phyloP scores from a whole-genome alignment of 129 eudicot genomes.

The Calendula officinalis region DNA sequence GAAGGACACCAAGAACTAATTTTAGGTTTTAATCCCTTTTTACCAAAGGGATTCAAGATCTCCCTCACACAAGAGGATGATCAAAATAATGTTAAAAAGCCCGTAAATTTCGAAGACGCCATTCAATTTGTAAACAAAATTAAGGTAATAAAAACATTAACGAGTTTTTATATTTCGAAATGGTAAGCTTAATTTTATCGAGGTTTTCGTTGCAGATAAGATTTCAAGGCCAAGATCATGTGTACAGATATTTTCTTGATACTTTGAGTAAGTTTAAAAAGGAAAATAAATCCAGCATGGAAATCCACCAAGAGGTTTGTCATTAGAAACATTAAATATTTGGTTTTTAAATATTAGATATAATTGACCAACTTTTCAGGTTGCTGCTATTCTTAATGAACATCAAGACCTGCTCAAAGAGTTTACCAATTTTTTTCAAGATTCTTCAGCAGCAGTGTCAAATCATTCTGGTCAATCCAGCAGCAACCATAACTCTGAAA shows the following conservation, averaged over 20 bases:
- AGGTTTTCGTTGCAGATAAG: conserved; percentile 55
- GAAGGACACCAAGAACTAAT: conserved; percentile 71
- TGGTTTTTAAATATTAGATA: neutral
- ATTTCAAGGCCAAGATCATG: conserved; percentile 88
- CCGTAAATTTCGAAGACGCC: conserved; percentile 67
- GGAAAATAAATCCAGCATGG: conserved; percentile 59
- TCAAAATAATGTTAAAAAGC: conserved; percentile 51
- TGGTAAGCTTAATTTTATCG: conserved; percentile 17
- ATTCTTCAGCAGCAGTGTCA: conserved; percentile 47
- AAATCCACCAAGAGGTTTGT: conserved; percentile 75
- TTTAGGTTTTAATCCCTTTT: conserved; percentile 86
- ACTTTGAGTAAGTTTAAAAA: conserved; percentile 69
- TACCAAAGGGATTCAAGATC: conserved; percentile 83
- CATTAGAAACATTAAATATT: conserved; percentile 2
- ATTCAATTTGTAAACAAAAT: conserved; percentile 71
- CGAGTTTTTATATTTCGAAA: neutral
- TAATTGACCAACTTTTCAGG: conserved; percentile 39
- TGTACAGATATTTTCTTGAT: conserved; percentile 82
- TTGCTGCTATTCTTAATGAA: conserved; percentile 70
- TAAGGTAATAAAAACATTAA: conserved; percentile 52
- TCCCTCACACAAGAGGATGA: conserved; percentile 54
- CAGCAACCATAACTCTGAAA: conserved; percentile 46
- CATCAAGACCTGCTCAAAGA: conserved; percentile 79
- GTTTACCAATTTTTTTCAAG: conserved; percentile 77
- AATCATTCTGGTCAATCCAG: conserved; percentile 43